Conservation (phyloP, 495 filamentous ascomycete genomes). For the Aspergillus biplanus region DNA sequence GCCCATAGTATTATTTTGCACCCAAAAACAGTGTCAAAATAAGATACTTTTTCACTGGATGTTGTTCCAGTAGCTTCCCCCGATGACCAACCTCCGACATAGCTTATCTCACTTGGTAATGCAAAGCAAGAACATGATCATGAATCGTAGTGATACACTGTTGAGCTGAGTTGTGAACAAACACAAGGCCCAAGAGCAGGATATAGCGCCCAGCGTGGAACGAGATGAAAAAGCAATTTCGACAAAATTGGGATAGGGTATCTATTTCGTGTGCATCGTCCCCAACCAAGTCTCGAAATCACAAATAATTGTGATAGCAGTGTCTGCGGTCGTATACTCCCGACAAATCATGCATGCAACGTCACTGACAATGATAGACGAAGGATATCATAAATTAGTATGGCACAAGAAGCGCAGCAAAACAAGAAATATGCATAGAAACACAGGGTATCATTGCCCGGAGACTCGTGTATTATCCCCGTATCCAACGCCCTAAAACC, state of each 20-base stretch:
- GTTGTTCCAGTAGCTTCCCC: background rate
- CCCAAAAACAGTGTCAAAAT: background rate
- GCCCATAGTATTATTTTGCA: slow-evolving; percentile 12
- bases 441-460: slow-evolving; percentile 52
- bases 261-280: slow-evolving; percentile 47
- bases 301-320: slow-evolving; percentile 20
- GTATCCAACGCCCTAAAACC: slow-evolving; percentile 44
- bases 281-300: slow-evolving; percentile 31
- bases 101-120: slow-evolving; percentile 8
- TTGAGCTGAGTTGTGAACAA: slow-evolving; percentile 4
- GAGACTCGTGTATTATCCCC: slow-evolving; percentile 55
- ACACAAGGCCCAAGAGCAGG: slow-evolving; percentile 1
- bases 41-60: slow-evolving; percentile 7
- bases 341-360: slow-evolving; percentile 18
- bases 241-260: slow-evolving; percentile 37
- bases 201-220: slow-evolving; percentile 18
- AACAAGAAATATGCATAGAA: slow-evolving; percentile 31
- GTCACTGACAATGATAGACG: slow-evolving; percentile 20
- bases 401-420: slow-evolving; percentile 25
- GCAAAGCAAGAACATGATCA: slow-evolving; percentile 4
- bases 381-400: slow-evolving; percentile 34
- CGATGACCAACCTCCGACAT: background rate
- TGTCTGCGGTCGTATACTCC: slow-evolving; percentile 24
- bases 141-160: background rate
- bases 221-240: slow-evolving; percentile 17